Conservation (phyloP, 768 basidiomycete species). For the Trametes elegans region DNA sequence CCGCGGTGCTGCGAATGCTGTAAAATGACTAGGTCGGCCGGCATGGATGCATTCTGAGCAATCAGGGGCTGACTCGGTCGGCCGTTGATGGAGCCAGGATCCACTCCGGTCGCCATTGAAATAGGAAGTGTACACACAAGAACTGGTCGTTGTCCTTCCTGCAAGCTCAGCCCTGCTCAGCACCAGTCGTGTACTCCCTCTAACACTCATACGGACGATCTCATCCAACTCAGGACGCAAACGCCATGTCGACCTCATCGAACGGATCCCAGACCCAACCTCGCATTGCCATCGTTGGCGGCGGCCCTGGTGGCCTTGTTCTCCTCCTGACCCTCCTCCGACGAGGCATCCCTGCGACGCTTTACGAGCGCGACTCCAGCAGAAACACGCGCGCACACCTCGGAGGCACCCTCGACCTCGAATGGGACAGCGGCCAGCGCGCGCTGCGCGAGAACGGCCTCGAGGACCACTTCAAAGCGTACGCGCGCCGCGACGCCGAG, state of each 20-base stretch:
- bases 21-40: no score
- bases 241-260: background rate
- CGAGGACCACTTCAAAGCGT: background rate
- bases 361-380: slow-evolving; percentile 3
- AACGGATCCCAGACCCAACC: background rate
- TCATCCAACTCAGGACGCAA: background rate
- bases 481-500: slow-evolving; percentile 6
- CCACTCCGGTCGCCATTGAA: no score
- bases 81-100: no score
- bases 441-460: slow-evolving; percentile 6
- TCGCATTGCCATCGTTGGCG: slow-evolving; percentile 5
- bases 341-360: slow-evolving; percentile 1
- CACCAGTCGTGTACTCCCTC: no score
- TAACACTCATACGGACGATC: no score
- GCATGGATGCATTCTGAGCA: no score
- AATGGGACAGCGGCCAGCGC: slow-evolving; percentile 5
- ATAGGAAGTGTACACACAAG: no score
- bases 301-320: background rate
- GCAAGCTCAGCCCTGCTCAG: no score
- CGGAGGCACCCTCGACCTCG: slow-evolving; percentile 8
- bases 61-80: no score
- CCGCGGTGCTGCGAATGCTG: no score
- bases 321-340: slow-evolving; percentile 1
- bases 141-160: no score
- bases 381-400: background rate